A percentile compares a stretch with the other conserved stretches of the same genome.
These are phyloP conservation scores for Vigna trinervia DNA, from an alignment of 306 rosid genomes.

Conservation along the genomic window DNA sequence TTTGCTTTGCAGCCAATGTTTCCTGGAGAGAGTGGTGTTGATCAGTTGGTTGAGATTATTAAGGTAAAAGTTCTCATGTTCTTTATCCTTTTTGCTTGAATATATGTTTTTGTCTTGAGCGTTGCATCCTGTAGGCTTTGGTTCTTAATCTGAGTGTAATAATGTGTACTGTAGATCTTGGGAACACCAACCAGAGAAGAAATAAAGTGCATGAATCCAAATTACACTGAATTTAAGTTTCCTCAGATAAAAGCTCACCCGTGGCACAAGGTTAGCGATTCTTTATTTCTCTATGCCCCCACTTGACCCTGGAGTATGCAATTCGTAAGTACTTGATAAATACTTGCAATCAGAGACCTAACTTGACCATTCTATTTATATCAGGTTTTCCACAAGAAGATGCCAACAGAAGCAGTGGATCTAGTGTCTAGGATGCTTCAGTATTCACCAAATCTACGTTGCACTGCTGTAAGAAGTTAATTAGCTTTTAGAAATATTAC, in stretches of 20 bases:
- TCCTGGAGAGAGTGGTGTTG: constrained; percentile 98
- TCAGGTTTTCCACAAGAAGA: constrained; percentile 82
- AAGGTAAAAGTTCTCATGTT: constrained; percentile 58
- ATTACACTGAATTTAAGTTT: constrained; percentile 88
- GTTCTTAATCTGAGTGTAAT: constrained; percentile 38
- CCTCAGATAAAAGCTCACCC: constrained; percentile 98
- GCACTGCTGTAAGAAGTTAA: constrained; percentile 78
- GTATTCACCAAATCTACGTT: constrained; percentile 94
- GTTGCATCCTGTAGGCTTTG: constrained; percentile 41
- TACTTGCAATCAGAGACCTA: constrained; percentile 39
- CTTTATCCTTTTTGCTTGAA: neutral
- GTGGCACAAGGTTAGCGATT: constrained; percentile 84
- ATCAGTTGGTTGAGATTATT: constrained; percentile 96
- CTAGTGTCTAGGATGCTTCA: constrained; percentile 94
- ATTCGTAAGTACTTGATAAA: constrained; percentile 14
- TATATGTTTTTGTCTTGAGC: constrained; percentile 20
- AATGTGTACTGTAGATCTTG: constrained; percentile 60
- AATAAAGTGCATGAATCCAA: constrained; percentile 96
- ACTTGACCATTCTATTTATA: constrained; percentile 18
- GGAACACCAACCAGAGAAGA: constrained; percentile 98
- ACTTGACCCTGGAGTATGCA: neutral
- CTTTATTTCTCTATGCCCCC: constrained; percentile 12
- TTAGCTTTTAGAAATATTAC: neutral
- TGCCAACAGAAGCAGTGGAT: constrained; percentile 89
- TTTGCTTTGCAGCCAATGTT: constrained; percentile 81